Evolutionary conservation across 2,329 filamentous ascomycete species (phyloP).

Genomic region (Neonectria hederae): DNA sequence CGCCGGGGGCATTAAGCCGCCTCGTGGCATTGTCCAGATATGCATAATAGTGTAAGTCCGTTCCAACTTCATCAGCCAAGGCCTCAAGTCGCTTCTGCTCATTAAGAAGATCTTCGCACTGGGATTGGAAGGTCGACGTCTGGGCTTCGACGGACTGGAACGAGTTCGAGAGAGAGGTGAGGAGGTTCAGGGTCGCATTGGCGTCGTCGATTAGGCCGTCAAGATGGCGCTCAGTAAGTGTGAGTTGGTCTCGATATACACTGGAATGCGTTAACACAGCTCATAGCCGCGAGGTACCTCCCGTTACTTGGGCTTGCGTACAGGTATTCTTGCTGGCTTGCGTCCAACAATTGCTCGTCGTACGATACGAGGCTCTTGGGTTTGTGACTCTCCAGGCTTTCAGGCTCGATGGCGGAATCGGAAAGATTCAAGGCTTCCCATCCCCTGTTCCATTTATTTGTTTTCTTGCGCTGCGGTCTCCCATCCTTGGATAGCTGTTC

Average conservation of each 20-base stretch:
- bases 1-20: conserved; percentile 90
- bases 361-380: conserved; percentile 47
- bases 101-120: conserved; percentile 86
- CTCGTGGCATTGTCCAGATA: conserved; percentile 92
- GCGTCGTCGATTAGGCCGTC: conserved; percentile 82
- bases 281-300: neutral
- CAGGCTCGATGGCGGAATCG: conserved; percentile 24
- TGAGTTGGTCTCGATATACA: conserved; percentile 82
- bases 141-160: conserved; percentile 90
- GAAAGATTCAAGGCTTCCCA: conserved; percentile 62
- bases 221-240: conserved; percentile 83
- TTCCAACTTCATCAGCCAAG: conserved; percentile 84
- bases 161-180: conserved; percentile 82
- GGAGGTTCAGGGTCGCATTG: conserved; percentile 75
- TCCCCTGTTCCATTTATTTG: conserved; percentile 52
- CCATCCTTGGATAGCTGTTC: conserved; percentile 65
- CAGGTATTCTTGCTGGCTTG: conserved; percentile 87
- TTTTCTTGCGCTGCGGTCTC: conserved; percentile 51
- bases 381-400: conserved; percentile 39
- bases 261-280: conserved; percentile 54
- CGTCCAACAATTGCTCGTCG: conserved; percentile 76
- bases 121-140: conserved; percentile 90
- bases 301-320: conserved; percentile 54
- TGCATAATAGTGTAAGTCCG: conserved; percentile 92
- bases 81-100: conserved; percentile 83